Evolutionary conservation across 495 filamentous ascomycete genomes (phyloP).

Genomic region (Penicillium steckii): DNA sequence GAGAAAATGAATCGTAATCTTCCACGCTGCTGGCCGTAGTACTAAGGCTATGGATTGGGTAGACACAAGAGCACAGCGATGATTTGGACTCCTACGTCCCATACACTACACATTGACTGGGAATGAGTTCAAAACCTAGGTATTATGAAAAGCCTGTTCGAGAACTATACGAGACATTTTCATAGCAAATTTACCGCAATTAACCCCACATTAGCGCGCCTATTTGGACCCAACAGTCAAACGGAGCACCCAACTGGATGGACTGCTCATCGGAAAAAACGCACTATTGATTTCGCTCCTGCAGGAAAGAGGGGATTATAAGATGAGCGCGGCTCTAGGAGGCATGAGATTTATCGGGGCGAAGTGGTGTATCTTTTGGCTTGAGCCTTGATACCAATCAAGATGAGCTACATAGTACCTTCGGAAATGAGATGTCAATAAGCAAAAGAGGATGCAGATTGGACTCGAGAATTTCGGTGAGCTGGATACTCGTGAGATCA

Average conservation of each 20-base stretch:
- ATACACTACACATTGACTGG: no score
- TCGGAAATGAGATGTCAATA: neutral
- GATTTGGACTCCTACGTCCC: no score
- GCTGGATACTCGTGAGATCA: neutral
- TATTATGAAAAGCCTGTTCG: no score
- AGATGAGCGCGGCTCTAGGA: slow-evolving; percentile 3
- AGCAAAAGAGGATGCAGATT: neutral
- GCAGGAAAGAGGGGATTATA: neutral
- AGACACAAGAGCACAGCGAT: no score
- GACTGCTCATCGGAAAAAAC: neutral
- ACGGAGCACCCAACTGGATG: neutral
- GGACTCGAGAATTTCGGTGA: neutral
- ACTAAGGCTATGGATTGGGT: no score
- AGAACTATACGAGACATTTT: no score
- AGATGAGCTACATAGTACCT: neutral
- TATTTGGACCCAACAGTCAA: slow-evolving; percentile 1
- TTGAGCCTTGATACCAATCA: neutral
- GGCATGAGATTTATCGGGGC: slow-evolving; percentile 1
- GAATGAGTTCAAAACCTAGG: no score
- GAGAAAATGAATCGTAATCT: no score
- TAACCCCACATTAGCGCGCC: slow-evolving; percentile 1
- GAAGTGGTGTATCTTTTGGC: neutral
- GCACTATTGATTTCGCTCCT: neutral
- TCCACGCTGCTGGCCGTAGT: no score
- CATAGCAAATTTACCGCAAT: neutral